Percentiles rank a stretch among this genome's conserved stretches.
These are phyloP conservation scores for Physcomitrium patens DNA, from an alignment of 225 moss, liverwort and hornwort species.

Conservation along the genomic window DNA sequence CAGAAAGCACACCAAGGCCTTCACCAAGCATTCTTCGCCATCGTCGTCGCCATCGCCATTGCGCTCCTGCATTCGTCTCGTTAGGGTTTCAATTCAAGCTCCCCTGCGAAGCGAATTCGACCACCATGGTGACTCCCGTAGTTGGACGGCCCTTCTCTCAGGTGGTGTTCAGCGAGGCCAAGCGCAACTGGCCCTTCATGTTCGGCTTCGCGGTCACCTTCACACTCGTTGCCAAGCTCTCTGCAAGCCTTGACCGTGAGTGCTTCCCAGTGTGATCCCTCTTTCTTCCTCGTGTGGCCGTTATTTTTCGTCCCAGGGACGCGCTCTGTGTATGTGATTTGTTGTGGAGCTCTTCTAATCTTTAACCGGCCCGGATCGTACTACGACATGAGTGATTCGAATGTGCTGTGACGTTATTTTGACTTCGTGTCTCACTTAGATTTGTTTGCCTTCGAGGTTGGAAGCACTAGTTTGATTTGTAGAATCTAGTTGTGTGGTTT, in stretches of 20 bases:
- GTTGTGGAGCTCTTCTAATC: neutral
- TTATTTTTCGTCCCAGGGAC: neutral
- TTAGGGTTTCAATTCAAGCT: constrained; percentile 33
- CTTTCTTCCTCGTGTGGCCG: neutral
- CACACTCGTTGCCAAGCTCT: constrained; percentile 45
- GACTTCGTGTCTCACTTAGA: neutral
- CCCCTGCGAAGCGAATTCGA: neutral
- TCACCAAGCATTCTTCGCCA: too few species aligned
- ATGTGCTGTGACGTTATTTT: neutral
- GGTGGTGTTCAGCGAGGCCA: constrained; percentile 59
- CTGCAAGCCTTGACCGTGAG: constrained; percentile 57
- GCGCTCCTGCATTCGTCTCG: neutral
- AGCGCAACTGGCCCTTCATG: constrained; percentile 78
- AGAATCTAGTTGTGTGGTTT: neutral
- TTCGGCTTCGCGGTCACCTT: constrained; percentile 55
- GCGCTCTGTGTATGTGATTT: too few species aligned
- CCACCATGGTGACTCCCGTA: constrained; percentile 43
- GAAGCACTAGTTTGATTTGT: neutral
- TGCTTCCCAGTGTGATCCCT: neutral
- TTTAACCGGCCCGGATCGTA: neutral
- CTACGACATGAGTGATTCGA: neutral
- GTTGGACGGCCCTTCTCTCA: constrained; percentile 59
- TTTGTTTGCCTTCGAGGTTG: neutral
- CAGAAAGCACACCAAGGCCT: too few species aligned
- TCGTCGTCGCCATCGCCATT: too few species aligned